Evolutionary conservation across 2,329 filamentous ascomycete species (phyloP).

Genomic region (Penicillium sp.): DNA sequence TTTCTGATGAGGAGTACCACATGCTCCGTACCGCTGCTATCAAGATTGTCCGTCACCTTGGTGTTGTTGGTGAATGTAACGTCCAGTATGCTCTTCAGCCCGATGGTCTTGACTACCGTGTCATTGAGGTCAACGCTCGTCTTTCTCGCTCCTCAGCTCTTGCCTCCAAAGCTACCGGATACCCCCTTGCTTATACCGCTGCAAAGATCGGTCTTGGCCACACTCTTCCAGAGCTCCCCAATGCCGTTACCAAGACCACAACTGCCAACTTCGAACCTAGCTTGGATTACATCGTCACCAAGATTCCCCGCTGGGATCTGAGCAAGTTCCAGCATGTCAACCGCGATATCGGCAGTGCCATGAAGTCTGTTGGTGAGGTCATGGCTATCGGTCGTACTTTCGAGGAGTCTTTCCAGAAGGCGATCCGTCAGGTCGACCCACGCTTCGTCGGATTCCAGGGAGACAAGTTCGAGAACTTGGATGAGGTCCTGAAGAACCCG

Average conservation of each 20-base stretch:
- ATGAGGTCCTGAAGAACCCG: constrained; percentile 87
- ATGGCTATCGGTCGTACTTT: constrained; percentile 99
- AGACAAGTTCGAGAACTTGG: constrained; percentile 90
- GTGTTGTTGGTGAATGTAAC: constrained; percentile 98
- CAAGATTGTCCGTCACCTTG: constrained; percentile 96
- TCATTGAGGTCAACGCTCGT: constrained; percentile 99
- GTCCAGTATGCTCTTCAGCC: constrained; percentile 97
- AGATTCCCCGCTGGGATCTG: constrained; percentile 98
- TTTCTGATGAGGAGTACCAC: constrained; percentile 98
- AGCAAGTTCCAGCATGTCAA: constrained; percentile 99
- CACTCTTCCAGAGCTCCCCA: constrained; percentile 92
- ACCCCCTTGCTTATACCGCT: constrained; percentile 94
- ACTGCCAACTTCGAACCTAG: constrained; percentile 99
- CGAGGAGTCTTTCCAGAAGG: constrained; percentile 99
- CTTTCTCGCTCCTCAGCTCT: constrained; percentile 95
- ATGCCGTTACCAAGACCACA: constrained; percentile 97
- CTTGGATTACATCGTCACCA: constrained; percentile 96
- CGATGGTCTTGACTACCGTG: constrained; percentile 95
- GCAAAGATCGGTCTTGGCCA: constrained; percentile 98
- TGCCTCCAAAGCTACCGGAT: constrained; percentile 97
- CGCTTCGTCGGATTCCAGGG: constrained; percentile 92
- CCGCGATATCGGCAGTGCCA: constrained; percentile 93
- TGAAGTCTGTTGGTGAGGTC: constrained; percentile 99
- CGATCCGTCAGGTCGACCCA: constrained; percentile 95
- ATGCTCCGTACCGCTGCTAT: constrained; percentile 98